These are phyloP conservation scores for Dactylonectria estremocensis DNA, from an alignment of 2,329 filamentous ascomycete genomes.

Conservation along the genomic window DNA sequence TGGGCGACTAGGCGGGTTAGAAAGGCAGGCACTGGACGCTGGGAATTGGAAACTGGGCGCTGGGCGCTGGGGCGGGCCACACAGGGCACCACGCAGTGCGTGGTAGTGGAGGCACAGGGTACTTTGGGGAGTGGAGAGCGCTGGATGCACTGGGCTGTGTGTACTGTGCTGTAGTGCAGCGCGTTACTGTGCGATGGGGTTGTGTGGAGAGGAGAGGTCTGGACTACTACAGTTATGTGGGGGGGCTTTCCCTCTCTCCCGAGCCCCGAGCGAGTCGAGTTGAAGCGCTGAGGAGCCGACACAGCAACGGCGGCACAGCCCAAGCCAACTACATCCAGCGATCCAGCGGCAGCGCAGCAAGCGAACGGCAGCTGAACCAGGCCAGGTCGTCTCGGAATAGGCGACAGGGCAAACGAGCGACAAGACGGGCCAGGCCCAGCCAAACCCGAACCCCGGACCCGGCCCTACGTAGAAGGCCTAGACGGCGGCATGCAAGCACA, in stretches of 20 bases:
- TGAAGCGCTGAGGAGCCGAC: conserved; percentile 35
- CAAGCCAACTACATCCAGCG: conserved; percentile 34
- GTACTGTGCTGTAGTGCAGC: neutral
- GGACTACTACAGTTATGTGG: conserved; percentile 2
- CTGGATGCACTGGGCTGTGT: conserved; percentile 13
- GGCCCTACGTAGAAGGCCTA: conserved; percentile 5
- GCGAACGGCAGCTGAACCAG: conserved; percentile 25
- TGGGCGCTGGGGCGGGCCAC: conserved; percentile 31
- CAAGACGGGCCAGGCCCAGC: conserved; percentile 5
- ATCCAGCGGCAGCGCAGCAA: conserved; percentile 20
- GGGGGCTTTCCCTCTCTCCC: neutral
- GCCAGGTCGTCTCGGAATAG: conserved; percentile 19
- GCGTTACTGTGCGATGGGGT: conserved; percentile 3
- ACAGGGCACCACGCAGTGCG: conserved; percentile 25
- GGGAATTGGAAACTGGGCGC: conserved; percentile 32
- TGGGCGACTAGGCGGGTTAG: conserved; percentile 39
- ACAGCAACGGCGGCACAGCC: conserved; percentile 43
- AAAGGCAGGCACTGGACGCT: conserved; percentile 32
- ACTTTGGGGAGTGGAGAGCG: conserved; percentile 27
- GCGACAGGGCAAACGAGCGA: conserved; percentile 28
- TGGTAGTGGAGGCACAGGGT: conserved; percentile 32
- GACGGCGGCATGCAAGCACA: neutral
- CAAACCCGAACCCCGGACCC: conserved; percentile 13
- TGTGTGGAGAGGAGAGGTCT: conserved; percentile 11
- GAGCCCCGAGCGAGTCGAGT: conserved; percentile 9